A percentile compares a stretch with the other conserved stretches of the same genome.
Conservation (phyloP, 441 rosid genomes). For the Adansonia gregorii region DNA sequence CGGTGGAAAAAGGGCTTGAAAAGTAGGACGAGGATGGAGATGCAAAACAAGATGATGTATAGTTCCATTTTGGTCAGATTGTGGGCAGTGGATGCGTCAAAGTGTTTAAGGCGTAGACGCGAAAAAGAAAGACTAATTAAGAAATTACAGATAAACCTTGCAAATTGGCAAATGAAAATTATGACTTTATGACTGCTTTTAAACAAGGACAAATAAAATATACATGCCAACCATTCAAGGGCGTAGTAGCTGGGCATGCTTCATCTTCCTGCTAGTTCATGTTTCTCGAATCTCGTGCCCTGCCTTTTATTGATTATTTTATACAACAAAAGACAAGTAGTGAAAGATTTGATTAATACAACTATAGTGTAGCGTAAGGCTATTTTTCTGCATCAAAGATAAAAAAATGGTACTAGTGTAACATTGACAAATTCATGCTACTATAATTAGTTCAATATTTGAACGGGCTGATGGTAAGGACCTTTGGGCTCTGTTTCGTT, state of each 20-base stretch:
- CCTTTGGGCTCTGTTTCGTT: too few relatives aligned
- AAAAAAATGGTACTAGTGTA: not conserved
- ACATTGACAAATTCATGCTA: not conserved
- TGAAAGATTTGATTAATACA: not conserved
- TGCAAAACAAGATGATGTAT: slow-evolving; percentile 10
- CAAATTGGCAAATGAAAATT: not conserved
- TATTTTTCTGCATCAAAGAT: not conserved
- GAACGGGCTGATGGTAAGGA: too few relatives aligned
- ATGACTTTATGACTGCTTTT: not conserved
- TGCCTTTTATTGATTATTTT: not conserved
- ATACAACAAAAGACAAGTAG: not conserved
- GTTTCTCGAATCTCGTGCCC: not conserved
- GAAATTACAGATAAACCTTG: not conserved
- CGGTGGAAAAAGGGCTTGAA: slow-evolving; percentile 1
- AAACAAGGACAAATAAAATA: not conserved
- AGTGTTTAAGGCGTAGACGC: not conserved
- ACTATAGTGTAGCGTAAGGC: not conserved
- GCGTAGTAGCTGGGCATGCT: not conserved
- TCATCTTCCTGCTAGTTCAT: not conserved
- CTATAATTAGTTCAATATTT: too few relatives aligned
- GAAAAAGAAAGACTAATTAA: not conserved
- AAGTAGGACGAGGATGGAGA: slow-evolving; percentile 19
- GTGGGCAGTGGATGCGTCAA: not conserved
- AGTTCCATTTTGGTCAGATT: slow-evolving; percentile 12
- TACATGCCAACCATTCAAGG: not conserved